Conservation (phyloP, 768 basidiomycete genomes). For the Royoungia palumana region DNA sequence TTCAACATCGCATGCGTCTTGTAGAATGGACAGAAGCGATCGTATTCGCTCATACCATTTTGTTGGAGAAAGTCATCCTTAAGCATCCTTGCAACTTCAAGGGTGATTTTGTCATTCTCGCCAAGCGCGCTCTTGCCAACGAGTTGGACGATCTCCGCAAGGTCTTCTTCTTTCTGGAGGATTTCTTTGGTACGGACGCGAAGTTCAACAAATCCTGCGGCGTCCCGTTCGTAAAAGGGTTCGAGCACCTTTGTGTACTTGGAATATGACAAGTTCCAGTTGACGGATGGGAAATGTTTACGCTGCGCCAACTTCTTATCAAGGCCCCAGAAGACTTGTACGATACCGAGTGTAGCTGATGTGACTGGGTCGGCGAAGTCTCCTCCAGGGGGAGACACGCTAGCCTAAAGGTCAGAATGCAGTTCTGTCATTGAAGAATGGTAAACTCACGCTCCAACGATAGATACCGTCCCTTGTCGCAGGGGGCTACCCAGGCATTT, state of each 20-base stretch:
- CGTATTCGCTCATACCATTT: slow-evolving; percentile 98
- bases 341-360: slow-evolving; percentile 94
- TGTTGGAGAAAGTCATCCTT: slow-evolving; percentile 98
- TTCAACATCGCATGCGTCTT: slow-evolving; percentile 95
- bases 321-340: slow-evolving; percentile 99
- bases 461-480: slow-evolving; percentile 91
- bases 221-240: slow-evolving; percentile 84
- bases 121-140: slow-evolving; percentile 98
- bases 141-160: slow-evolving; percentile 98
- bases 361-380: slow-evolving; percentile 99
- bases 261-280: slow-evolving; percentile 99
- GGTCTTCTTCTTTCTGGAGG: slow-evolving; percentile 96
- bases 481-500: slow-evolving; percentile 85
- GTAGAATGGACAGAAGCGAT: slow-evolving; percentile 97
- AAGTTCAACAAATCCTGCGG: slow-evolving; percentile 93
- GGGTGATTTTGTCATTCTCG: slow-evolving; percentile 96
- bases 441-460: slow-evolving; percentile 90
- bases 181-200: slow-evolving; percentile 95
- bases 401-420: slow-evolving; percentile 30
- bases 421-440: neutral
- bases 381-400: slow-evolving; percentile 97
- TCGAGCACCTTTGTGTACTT: slow-evolving; percentile 96
- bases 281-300: slow-evolving; percentile 99
- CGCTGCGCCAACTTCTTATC: slow-evolving; percentile 99
- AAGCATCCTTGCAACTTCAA: slow-evolving; percentile 95